Evolutionary conservation across 306 rosid species (phyloP), one percentile per base, ranked within the genome.

Genomic region (Cicer arietinum): DNA sequence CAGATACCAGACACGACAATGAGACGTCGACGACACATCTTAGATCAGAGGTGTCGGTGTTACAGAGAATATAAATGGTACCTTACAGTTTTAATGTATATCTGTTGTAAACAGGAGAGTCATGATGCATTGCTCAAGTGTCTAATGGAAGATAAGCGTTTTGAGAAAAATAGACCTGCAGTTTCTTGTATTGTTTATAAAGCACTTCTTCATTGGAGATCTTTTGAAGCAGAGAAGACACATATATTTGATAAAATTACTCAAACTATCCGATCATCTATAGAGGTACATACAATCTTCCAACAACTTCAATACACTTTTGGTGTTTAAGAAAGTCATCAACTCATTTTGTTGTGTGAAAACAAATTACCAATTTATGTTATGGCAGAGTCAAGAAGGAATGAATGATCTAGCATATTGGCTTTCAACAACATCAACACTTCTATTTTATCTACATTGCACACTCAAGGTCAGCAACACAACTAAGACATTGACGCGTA

Each of bases 161-260:
- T 92, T 39, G 92, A 90, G 85, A 88, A 90, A 52, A 88, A 80
- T 73, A 90, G 88, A 77, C 89, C 98, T 16, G 91, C 90, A 47
- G 85, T 86, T 67, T 90, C 98, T 52, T 90, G 91, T 65, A 75
- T 92, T 74, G 84, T 88, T 51, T 90, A 90, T 85, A 90, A 87
- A 81, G 66, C 92, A 75, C 96, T 92, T 83, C 88, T 92, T 76
- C 98, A 90, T 50, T 92, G 98, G 98, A 78, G 98, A 82, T 90
- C 92, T 22, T 90, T 92, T 82, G 98, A 92, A 77, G 90, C 96
- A 60, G 94, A 89, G 77, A 92, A 83, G 77, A 90, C 98, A 43
- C 87, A 79, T 77, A 85, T 92, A 83, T 92, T 92, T 75, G 98
- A 92, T 77, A 87, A 86, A 76, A 89, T 92, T 60, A 90, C 71